Evolutionary conservation across 495 filamentous ascomycete genomes (phyloP), one percentile per base, ranked within the genome.

Genomic region (Hypoxylon fuscum): DNA sequence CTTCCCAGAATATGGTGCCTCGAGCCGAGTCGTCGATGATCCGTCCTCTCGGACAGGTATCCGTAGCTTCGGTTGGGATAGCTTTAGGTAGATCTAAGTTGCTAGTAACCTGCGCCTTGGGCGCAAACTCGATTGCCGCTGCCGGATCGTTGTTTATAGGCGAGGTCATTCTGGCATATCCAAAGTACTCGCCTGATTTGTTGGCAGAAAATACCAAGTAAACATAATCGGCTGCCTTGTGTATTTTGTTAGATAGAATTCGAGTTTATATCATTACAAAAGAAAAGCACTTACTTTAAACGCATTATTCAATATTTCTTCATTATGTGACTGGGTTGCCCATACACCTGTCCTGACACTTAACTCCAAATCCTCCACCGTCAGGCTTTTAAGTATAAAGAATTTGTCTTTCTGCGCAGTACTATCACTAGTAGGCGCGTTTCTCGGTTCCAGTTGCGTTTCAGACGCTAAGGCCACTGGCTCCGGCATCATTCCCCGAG

Each of bases 1-100:
- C 90, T 70, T 98, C 95, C 95, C 95, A 98, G 66, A 98, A 98
- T 49, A 97, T 96, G 7, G 93, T 96, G 0, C 93, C 95, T 17
- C 95, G 87, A 1, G 88, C 91, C 20, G 92, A 90, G 72, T 98
- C 95, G 69, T 96, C 91, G 52, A 98, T 94, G 66, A 98, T 93
- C 40, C 89, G 86, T 31, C 95, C 95, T 64, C 82, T 89, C 15
- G 92, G 94, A 2, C 91, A 92, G 31, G 81, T 89, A 29, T 89
- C 84, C 8, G 93, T 97, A 10, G 90, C 88, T 44, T 85, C 83
- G 1, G 93, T 97, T 0, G 87, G 83, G 18, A 91, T 95, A 1
- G 88, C 86, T 68, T 86, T 87, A 18, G 90, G 90, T 14, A 88
- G 76, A 53, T 90, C 84, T 12, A 85, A 70, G 41, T 88, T 81